These are phyloP conservation scores for Yarrowia deformans DNA, from an alignment of 805 yeast species.

Conservation along the genomic window DNA sequence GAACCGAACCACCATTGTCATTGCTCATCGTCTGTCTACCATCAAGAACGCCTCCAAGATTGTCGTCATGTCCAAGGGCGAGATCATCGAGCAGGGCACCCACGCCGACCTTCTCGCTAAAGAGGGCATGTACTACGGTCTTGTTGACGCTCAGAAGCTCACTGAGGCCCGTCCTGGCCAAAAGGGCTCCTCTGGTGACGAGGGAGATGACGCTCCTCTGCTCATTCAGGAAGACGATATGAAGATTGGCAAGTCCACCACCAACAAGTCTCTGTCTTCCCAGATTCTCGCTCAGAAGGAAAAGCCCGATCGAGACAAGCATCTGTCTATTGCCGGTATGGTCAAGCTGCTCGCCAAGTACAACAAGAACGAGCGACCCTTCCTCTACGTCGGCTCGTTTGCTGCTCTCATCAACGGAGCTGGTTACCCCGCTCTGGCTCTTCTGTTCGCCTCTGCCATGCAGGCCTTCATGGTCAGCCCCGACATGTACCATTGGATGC, in stretches of 20 bases:
- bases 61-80: constrained; percentile 60
- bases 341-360: constrained; percentile 44
- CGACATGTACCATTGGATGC: constrained; percentile 49
- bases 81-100: constrained; percentile 58
- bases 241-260: constrained; percentile 37
- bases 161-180: constrained; percentile 39
- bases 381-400: constrained; percentile 45
- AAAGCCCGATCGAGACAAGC: constrained; percentile 27
- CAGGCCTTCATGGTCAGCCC: constrained; percentile 50
- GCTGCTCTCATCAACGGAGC: constrained; percentile 50
- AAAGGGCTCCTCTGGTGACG: constrained; percentile 19
- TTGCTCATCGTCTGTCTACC: constrained; percentile 66
- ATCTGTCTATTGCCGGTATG: constrained; percentile 34
- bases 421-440: constrained; percentile 52
- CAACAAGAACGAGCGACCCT: constrained; percentile 45
- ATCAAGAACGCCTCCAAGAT: constrained; percentile 64
- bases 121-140: constrained; percentile 47
- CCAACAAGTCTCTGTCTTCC: constrained; percentile 43
- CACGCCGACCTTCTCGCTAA: constrained; percentile 51
- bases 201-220: constrained; percentile 7
- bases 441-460: constrained; percentile 52
- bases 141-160: constrained; percentile 53
- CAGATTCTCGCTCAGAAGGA: constrained; percentile 40
- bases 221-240: constrained; percentile 40
- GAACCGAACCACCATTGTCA: constrained; percentile 60